These are phyloP conservation scores for Hemileccinum impolitum DNA, from an alignment of 768 basidiomycete species.

Conservation along the genomic window DNA sequence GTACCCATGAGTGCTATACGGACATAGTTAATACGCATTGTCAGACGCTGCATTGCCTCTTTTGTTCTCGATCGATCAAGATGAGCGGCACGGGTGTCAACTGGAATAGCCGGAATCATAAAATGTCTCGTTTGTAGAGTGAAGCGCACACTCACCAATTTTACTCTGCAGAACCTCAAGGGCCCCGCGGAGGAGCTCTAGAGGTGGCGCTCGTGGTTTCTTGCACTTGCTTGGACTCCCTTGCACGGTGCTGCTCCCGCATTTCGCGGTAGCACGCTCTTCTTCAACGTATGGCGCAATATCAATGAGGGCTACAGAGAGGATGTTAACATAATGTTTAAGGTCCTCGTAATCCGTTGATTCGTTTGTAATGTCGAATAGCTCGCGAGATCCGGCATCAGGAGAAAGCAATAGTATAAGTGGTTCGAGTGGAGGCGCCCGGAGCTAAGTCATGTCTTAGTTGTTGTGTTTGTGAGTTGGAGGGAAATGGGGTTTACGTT, in stretches of 20 bases:
- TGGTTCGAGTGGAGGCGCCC: constrained; percentile 49
- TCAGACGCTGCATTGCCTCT: constrained; percentile 60
- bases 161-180: constrained; percentile 55
- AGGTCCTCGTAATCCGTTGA: constrained; percentile 63
- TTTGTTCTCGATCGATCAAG: constrained; percentile 76
- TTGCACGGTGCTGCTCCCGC: constrained; percentile 6
- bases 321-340: constrained; percentile 49
- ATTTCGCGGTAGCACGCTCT: constrained; percentile 34
- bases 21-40: constrained; percentile 63
- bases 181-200: constrained; percentile 46
- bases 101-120: constrained; percentile 30
- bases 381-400: constrained; percentile 36
- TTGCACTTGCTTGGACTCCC: constrained; percentile 27
- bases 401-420: constrained; percentile 50
- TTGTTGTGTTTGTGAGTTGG: neutral
- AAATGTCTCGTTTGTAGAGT: neutral
- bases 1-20: constrained; percentile 35
- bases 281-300: constrained; percentile 53
- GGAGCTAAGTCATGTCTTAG: constrained; percentile 31
- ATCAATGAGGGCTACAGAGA: constrained; percentile 57
- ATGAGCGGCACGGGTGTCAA: constrained; percentile 70
- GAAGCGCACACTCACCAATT: constrained; percentile 48
- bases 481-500: constrained; percentile 9
- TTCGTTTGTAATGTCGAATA: constrained; percentile 53
- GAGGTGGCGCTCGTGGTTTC: constrained; percentile 35